Evolutionary conservation across 2,329 filamentous ascomycete genomes (phyloP).

Genomic region (Pseudogymnoascus sp.): DNA sequence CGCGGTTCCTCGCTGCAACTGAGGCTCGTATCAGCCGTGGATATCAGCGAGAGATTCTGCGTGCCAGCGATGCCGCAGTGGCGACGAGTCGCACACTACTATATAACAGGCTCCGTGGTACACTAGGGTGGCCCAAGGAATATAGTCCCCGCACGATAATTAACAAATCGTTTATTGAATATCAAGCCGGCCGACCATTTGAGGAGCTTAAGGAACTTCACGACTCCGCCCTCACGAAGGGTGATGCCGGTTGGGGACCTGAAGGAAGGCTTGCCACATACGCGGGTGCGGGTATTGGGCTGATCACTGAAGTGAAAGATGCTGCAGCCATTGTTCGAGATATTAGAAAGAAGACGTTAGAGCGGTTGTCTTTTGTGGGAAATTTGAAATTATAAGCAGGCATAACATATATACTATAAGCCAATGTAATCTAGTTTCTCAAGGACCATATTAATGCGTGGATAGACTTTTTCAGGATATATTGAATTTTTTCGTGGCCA

Average conservation of each 20-base stretch:
- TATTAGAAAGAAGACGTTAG: slow-evolving; percentile 8
- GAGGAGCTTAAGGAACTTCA: slow-evolving; percentile 28
- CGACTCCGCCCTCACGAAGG: background rate
- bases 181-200: slow-evolving; percentile 27
- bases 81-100: slow-evolving; percentile 38
- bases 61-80: slow-evolving; percentile 38
- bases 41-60: slow-evolving; percentile 37
- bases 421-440: background rate
- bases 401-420: background rate
- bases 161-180: slow-evolving; percentile 41
- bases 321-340: slow-evolving; percentile 17
- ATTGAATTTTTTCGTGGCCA: background rate
- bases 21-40: slow-evolving; percentile 38
- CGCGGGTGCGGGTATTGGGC: slow-evolving; percentile 17
- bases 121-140: slow-evolving; percentile 43
- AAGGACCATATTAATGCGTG: background rate
- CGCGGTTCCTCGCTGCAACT: slow-evolving; percentile 35
- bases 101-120: slow-evolving; percentile 44
- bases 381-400: background rate
- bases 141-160: slow-evolving; percentile 48
- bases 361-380: background rate
- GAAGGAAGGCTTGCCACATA: slow-evolving; percentile 15
- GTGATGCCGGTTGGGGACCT: slow-evolving; percentile 41
- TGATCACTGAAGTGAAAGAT: slow-evolving; percentile 13
- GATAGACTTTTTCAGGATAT: background rate